Conservation (phyloP, 2,329 filamentous ascomycete genomes). For the Seiridium cupressi region DNA sequence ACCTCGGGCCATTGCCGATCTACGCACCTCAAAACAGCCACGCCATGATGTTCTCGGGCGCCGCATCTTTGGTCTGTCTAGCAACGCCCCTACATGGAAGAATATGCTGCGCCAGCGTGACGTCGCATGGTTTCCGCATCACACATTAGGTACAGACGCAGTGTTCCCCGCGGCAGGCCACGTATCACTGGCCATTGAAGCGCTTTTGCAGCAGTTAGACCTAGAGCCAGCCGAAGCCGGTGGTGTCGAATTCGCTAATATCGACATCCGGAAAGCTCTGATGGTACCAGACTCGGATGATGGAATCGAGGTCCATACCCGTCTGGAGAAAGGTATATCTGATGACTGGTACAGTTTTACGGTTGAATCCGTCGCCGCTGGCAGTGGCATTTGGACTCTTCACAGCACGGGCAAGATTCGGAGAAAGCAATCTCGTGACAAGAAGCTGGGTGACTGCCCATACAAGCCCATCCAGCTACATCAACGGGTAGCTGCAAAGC, state of each 20-base stretch:
- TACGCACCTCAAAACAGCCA: conserved; percentile 14
- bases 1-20: conserved; percentile 19
- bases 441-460: conserved; percentile 7
- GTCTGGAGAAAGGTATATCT: not conserved
- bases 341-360: conserved; percentile 12
- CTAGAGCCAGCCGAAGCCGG: conserved; percentile 6
- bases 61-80: not conserved
- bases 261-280: conserved; percentile 21
- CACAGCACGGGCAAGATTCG: conserved; percentile 9
- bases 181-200: conserved; percentile 35
- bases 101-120: conserved; percentile 30
- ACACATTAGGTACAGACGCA: conserved; percentile 27
- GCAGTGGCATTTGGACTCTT: conserved; percentile 12
- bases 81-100: conserved; percentile 13
- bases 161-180: conserved; percentile 36
- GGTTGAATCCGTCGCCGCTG: conserved; percentile 13
- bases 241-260: conserved; percentile 14
- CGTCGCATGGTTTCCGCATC: conserved; percentile 35
- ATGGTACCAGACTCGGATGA: conserved; percentile 14
- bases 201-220: conserved; percentile 22
- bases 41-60: conserved; percentile 25
- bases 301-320: not conserved
- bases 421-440: not conserved
- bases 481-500: conserved; percentile 13
- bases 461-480: not conserved